Evolutionary conservation across 805 yeast species (phyloP).

Genomic region (Candida taoyuanica): DNA sequence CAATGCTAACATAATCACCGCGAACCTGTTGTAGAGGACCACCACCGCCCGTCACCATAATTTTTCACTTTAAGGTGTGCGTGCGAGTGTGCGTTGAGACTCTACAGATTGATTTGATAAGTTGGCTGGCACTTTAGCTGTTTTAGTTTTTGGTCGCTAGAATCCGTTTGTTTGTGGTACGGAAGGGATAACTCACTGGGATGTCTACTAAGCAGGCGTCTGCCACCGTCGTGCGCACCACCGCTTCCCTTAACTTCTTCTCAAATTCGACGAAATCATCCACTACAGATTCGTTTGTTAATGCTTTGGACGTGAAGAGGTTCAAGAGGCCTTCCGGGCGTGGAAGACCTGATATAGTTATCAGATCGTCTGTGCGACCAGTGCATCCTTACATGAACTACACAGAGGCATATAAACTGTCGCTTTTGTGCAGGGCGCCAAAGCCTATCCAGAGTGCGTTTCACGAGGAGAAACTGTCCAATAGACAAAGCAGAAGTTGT

Average conservation of each 20-base stretch:
- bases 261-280: constrained; percentile 14
- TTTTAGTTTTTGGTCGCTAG: too few relatives aligned
- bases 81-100: too few relatives aligned
- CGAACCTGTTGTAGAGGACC: background rate
- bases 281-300: constrained; percentile 3
- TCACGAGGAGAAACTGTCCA: constrained; percentile 1
- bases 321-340: constrained; percentile 1
- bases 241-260: constrained; percentile 13
- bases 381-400: constrained; percentile 11
- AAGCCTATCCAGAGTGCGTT: constrained; percentile 6
- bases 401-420: constrained; percentile 4
- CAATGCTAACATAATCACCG: background rate
- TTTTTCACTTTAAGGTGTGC: background rate
- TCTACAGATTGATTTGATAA: too few relatives aligned
- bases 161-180: background rate
- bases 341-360: background rate
- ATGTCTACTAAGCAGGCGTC: constrained; percentile 2
- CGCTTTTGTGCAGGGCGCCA: background rate
- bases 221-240: constrained; percentile 9
- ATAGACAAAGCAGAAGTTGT: background rate
- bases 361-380: constrained; percentile 4
- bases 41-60: too few relatives aligned
- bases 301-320: constrained; percentile 2
- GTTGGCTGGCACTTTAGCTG: background rate
- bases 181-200: background rate